These are phyloP conservation scores for Chaetomiaceae sp. DNA, from an alignment of 2,329 filamentous ascomycete genomes.

Conservation along the genomic window DNA sequence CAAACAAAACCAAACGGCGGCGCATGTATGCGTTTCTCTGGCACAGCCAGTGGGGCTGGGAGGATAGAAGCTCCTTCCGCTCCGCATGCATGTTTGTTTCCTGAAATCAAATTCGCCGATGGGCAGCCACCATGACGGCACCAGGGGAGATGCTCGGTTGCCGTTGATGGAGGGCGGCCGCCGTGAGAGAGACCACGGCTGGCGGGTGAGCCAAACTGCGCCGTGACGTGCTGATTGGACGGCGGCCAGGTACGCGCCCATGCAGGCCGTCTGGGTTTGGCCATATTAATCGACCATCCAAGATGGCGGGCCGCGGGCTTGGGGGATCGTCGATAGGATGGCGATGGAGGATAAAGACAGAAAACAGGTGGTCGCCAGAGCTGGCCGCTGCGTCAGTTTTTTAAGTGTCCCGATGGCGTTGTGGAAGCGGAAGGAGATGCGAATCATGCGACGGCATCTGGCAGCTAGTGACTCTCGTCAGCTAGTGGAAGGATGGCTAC, in stretches of 20 bases:
- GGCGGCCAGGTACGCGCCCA: conserved; percentile 15
- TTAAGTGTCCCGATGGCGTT: not conserved
- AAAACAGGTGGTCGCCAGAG: conserved; percentile 6
- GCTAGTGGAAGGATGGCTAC: not conserved
- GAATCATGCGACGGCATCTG: too few relatives aligned
- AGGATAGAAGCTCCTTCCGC: conserved; percentile 1
- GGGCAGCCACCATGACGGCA: too few relatives aligned
- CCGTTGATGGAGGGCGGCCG: conserved; percentile 17
- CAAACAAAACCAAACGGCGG: conserved; percentile 10
- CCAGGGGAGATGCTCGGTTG: too few relatives aligned
- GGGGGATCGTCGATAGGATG: conserved; percentile 7
- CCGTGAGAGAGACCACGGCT: conserved; percentile 14
- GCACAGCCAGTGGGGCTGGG: conserved; percentile 10
- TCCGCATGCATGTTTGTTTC: conserved; percentile 10
- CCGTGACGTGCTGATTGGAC: conserved; percentile 18
- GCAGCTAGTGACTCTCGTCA: too few relatives aligned
- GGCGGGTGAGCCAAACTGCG: conserved; percentile 10
- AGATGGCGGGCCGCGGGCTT: conserved; percentile 14
- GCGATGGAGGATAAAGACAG: conserved; percentile 4
- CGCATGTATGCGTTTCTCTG: conserved; percentile 18
- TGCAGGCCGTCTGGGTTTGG: conserved; percentile 13
- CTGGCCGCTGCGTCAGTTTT: not conserved
- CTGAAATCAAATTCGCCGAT: not conserved
- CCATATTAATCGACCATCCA: conserved; percentile 13
- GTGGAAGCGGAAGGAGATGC: not conserved